phyloP scores from a whole-genome alignment of 2,329 filamentous ascomycete species.

The Emmonsia crescens region DNA sequence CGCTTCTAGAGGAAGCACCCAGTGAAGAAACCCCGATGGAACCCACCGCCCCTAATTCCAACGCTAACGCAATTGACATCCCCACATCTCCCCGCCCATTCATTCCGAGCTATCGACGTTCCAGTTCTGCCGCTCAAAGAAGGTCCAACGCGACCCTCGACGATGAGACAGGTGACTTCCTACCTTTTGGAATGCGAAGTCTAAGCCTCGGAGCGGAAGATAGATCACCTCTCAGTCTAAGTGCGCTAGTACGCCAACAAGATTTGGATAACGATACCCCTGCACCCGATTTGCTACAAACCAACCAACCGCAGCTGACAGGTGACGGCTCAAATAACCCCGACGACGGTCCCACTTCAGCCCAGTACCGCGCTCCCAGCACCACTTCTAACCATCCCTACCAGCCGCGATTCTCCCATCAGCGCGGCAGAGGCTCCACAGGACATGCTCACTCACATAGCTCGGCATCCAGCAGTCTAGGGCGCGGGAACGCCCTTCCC shows the following conservation, averaged over 20 bases:
- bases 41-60: conserved; percentile 24
- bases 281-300: conserved; percentile 15
- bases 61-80: conserved; percentile 38
- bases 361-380: conserved; percentile 18
- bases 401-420: conserved; percentile 28
- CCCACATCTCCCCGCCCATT: conserved; percentile 37
- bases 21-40: conserved; percentile 25
- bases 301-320: conserved; percentile 12
- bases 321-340: conserved; percentile 2
- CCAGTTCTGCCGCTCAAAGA: conserved; percentile 35
- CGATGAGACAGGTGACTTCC: conserved; percentile 35
- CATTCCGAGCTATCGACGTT: conserved; percentile 31
- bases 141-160: conserved; percentile 22
- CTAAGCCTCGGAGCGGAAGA: conserved; percentile 37
- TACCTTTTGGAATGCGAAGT: conserved; percentile 37
- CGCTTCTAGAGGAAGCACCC: conserved; percentile 26
- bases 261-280: conserved; percentile 19
- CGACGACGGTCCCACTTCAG: conserved; percentile 17
- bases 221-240: conserved; percentile 22
- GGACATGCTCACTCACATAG: conserved; percentile 28
- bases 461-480: conserved; percentile 31
- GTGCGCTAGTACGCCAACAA: conserved; percentile 24
- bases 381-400: conserved; percentile 26
- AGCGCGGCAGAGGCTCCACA: conserved; percentile 28
- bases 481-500: conserved; percentile 24